phyloP scores from a whole-genome alignment of 345 rosid genomes.

The Brassica incana region DNA sequence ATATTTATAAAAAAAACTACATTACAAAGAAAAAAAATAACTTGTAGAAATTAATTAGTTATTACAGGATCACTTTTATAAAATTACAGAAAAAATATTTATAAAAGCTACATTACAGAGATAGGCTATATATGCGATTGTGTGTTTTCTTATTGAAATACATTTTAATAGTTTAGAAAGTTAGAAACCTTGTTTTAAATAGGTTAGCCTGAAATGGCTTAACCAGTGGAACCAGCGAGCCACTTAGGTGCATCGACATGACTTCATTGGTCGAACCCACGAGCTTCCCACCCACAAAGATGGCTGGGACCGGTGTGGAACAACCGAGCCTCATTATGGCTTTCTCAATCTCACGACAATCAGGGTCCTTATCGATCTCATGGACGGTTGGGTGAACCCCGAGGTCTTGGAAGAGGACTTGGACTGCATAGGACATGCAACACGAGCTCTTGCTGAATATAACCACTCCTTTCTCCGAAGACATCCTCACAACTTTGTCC shows the following conservation, averaged over 20 bases:
- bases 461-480: conserved; percentile 69
- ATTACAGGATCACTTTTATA: conserved; percentile 18
- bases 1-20: too few species aligned
- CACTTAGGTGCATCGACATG: conserved; percentile 80
- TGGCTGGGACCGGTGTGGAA: conserved; percentile 62
- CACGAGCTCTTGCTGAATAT: conserved; percentile 84
- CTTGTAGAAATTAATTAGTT: conserved; percentile 9
- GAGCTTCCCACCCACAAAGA: conserved; percentile 70
- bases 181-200: conserved; percentile 26
- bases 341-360: conserved; percentile 74
- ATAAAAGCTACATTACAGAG: conserved; percentile 29
- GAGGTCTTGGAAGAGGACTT: conserved; percentile 61
- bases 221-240: conserved; percentile 54
- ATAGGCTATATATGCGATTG: conserved; percentile 18
- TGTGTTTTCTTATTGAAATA: conserved; percentile 20
- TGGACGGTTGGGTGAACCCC: too few species aligned
- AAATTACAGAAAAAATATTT: conserved; percentile 24
- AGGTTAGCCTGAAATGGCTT: conserved; percentile 56
- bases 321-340: conserved; percentile 75
- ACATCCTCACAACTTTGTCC: conserved; percentile 74
- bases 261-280: conserved; percentile 67
- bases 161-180: conserved; percentile 20
- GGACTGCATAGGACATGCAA: conserved; percentile 71
- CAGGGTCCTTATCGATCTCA: conserved; percentile 76
- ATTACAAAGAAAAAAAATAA: too few species aligned